phyloP scores from a whole-genome alignment of 1,284 basidiomycete genomes.

The Takashimella tepidaria region DNA sequence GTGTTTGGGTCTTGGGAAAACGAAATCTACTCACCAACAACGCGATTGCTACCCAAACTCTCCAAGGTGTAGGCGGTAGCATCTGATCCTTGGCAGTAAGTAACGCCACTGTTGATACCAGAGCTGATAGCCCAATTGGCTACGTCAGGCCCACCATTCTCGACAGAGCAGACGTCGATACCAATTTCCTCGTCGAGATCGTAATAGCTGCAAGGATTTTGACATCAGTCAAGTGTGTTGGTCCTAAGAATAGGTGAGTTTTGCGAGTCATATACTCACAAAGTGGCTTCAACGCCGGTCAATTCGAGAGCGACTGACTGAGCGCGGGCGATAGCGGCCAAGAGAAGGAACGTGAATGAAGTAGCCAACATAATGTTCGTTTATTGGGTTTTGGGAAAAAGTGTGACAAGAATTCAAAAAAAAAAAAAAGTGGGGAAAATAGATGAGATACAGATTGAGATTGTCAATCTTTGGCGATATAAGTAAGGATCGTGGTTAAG shows the following conservation, averaged over 20 bases:
- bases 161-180: conserved; percentile 8
- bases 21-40: conserved; percentile 2
- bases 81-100: conserved; percentile 10
- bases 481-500: not conserved
- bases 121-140: conserved; percentile 15
- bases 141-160: conserved; percentile 15
- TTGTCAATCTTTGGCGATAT: not conserved
- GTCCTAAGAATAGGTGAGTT: too few relatives aligned
- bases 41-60: not conserved
- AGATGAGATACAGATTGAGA: not conserved
- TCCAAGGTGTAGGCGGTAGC: conserved; percentile 7
- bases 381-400: not conserved
- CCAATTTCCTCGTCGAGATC: conserved; percentile 9
- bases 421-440: not conserved
- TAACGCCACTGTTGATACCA: conserved; percentile 13
- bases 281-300: conserved; percentile 7
- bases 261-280: conserved; percentile 7
- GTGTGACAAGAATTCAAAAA: not conserved
- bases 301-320: conserved; percentile 11
- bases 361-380: conserved; percentile 8
- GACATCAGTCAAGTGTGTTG: too few relatives aligned
- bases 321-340: conserved; percentile 9
- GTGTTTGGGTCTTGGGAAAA: too few relatives aligned
- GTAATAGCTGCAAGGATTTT: conserved; percentile 12
- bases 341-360: conserved; percentile 1